phyloP scores from a whole-genome alignment of 192 early-diverging fungal species.

The Hyaloraphidium curvatum region DNA sequence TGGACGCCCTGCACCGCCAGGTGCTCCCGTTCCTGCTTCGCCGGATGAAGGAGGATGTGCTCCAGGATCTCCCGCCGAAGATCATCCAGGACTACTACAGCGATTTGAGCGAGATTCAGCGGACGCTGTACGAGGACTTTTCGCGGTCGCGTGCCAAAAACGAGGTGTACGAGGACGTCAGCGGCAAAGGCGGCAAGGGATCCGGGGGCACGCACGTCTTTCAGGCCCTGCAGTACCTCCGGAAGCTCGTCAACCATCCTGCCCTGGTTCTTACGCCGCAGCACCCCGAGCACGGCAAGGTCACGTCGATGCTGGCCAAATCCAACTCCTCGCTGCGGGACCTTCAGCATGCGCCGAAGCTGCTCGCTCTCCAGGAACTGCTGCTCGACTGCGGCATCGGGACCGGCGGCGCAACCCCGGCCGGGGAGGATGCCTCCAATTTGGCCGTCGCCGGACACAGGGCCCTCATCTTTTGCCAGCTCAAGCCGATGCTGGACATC shows the following conservation, averaged over 20 bases:
- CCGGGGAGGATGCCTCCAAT: slow-evolving; percentile 35
- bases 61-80: slow-evolving; percentile 92
- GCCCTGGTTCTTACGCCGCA: slow-evolving; percentile 60
- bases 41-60: slow-evolving; percentile 93
- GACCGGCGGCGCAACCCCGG: slow-evolving; percentile 14
- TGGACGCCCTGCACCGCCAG: slow-evolving; percentile 89
- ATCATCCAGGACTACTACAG: slow-evolving; percentile 99
- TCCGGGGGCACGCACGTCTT: slow-evolving; percentile 66
- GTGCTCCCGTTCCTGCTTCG: slow-evolving; percentile 89
- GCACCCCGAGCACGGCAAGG: slow-evolving; percentile 63
- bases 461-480: slow-evolving; percentile 91
- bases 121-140: slow-evolving; percentile 85
- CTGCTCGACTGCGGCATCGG: slow-evolving; percentile 93
- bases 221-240: slow-evolving; percentile 91
- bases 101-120: slow-evolving; percentile 77
- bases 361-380: slow-evolving; percentile 75
- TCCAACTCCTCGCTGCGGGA: slow-evolving; percentile 41
- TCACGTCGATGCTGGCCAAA: slow-evolving; percentile 35
- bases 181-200: slow-evolving; percentile 8
- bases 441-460: slow-evolving; percentile 43
- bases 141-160: slow-evolving; percentile 36
- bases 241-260: slow-evolving; percentile 92
- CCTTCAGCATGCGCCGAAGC: slow-evolving; percentile 68
- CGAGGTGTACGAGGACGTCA: slow-evolving; percentile 17
- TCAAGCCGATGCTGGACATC: slow-evolving; percentile 88